Base-by-base conservation (phyloP, 2,329 filamentous ascomycete species). In the Ophiostoma ulmi region DNA sequence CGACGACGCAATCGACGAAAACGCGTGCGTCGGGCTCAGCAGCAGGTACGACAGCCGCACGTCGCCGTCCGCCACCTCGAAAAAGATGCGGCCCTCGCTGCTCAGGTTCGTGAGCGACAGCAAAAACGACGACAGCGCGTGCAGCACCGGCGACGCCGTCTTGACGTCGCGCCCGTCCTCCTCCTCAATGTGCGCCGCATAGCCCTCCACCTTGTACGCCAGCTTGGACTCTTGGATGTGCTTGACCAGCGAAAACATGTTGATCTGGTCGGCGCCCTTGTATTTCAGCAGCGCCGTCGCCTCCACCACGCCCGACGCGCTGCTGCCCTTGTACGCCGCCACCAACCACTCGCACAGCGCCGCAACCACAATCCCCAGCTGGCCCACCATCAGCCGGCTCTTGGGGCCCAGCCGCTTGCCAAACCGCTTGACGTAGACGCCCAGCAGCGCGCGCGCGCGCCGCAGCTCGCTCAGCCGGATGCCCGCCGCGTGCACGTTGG, bases 211-310 rank as follows among this genome's bases (percentile, higher is more conserved):
- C 79, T 99, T 99, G 74, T 94, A 91, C 0, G 94, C 94, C 14
- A 99, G 82, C 76, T 97, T 97, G 73, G 94, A 97, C 73, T 95
- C 90, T 76, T 94, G 91, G 4, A 99, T 87, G 78, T 98, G 98
- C 63, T 88, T 86, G 41, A 94, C 89, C 17, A 99, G 84, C 77
- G 95, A 94, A 80, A 92, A 94, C 39, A 97, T 86, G 76, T 98
- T 97, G 80, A 99, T 94, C 77, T 98, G 94, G 77, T 99, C 95
- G 35, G 95, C 91, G 0, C 93, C 93, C 77, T 97, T 97, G 52
- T 89, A 89, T 35, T 89, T 86, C 74, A 97, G 88, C 0, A 99
- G 83, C 6, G 89, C 86, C 26, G 89, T 90, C 20, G 91, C 81
- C 63, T 91, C 86, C 0, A 94, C 88, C 38, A 90, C 85, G 0